Base-by-base conservation (phyloP, 352 stramenopile species). In the Pythium biforme region DNA sequence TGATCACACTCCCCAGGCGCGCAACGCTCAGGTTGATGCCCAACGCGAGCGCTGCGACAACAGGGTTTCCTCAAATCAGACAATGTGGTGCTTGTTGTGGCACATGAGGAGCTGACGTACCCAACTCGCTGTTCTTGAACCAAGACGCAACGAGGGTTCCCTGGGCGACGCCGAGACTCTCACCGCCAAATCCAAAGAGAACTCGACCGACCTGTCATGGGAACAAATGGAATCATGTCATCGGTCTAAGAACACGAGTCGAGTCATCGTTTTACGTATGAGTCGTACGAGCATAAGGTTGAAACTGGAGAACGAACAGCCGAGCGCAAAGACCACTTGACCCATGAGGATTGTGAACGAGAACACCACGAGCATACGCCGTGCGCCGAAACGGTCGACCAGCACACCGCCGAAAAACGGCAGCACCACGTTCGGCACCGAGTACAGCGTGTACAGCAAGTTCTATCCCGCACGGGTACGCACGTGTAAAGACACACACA, bases 361-460 rank as follows among this genome's bases (percentile, higher is more conserved):
- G 68, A 98, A 98, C 25, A 90, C 59, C 12, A 97, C 69, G 47
- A 96, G 73, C 74, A 90, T 96, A 40, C 84, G 62, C 7, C 89
- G 80, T 20, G 90, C 83, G 29, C 94, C 94, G 34, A 95, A 92
- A 46, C 83, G 78, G 66, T 98, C 90, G 14, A 97, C 88, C 26
- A 98, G 74, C 29, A 95, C 85, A 23, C 94, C 94, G 25, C 94
- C 94, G 52, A 98, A 96, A 66, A 98, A 97, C 19, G 94, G 94
- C 48, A 98, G 62, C 27, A 97, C 59, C 31, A 97, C 93, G 65
- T 98, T 98, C 15, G 92, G 92, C 51, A 97, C 81, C 40, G 86
- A 96, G 72, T 98, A 97, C 47, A 97, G 65, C 22, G 89, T 98
- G 74, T 98, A 98, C 34, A 98, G 73, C 55, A 98, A 65, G 60